Percentiles rank a stretch among this genome's conserved stretches.
Evolutionary conservation across 192 early-diverging fungal genomes (phyloP).

Genomic region (Mycoemilia scoparia): DNA sequence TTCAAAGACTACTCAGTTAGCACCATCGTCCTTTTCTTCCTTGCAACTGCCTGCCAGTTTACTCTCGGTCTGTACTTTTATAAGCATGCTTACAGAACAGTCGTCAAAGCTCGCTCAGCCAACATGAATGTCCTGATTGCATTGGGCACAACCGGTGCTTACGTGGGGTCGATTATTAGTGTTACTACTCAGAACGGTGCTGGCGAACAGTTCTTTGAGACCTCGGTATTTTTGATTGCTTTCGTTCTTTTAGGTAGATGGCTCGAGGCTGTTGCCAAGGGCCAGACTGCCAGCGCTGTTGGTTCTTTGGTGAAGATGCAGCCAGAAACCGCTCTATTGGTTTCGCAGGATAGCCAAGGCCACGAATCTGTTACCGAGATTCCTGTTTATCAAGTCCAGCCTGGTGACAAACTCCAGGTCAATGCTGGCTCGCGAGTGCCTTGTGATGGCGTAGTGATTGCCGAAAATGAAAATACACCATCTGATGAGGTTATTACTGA

Average conservation of each 20-base stretch:
- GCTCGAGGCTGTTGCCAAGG: constrained; percentile 87
- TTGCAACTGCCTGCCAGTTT: constrained; percentile 82
- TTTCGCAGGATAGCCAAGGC: constrained; percentile 1
- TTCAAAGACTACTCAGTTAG: constrained; percentile 19
- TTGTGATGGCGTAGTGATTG: constrained; percentile 25
- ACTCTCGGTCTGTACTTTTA: constrained; percentile 71
- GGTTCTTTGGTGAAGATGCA: constrained; percentile 48
- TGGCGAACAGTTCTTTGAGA: constrained; percentile 86
- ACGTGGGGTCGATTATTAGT: constrained; percentile 56
- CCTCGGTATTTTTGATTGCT: constrained; percentile 71
- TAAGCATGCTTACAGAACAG: constrained; percentile 53
- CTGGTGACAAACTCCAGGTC: constrained; percentile 24
- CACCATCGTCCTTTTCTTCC: constrained; percentile 36
- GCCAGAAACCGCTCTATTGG: constrained; percentile 23
- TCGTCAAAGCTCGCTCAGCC: constrained; percentile 52
- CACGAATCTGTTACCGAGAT: constrained; percentile 9
- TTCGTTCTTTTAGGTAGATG: constrained; percentile 86
- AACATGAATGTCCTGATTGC: constrained; percentile 92
- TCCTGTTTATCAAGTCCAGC: constrained; percentile 17
- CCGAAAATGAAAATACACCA: too few species aligned
- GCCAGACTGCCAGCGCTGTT: constrained; percentile 57
- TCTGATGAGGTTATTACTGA: too few species aligned
- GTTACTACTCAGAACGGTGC: constrained; percentile 23
- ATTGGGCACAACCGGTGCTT: constrained; percentile 73
- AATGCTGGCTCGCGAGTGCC: constrained; percentile 48